Evolutionary conservation across 2,329 filamentous ascomycete species (phyloP), one percentile per base, ranked within the genome.

Genomic region (Curvularia lunata): DNA sequence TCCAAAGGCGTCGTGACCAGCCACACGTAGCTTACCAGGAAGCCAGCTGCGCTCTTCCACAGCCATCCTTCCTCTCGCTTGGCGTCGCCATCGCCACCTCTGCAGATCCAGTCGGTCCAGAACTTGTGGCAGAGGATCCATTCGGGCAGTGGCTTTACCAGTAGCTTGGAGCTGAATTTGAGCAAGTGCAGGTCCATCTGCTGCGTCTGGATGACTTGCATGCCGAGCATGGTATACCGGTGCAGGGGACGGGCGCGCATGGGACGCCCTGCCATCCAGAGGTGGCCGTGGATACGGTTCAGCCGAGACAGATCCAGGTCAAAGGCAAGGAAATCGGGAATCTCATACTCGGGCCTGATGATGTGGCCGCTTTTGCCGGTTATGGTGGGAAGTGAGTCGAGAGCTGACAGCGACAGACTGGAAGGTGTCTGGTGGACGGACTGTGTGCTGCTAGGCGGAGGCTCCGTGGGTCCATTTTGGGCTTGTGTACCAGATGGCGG

Each of bases 181-280:
- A 77, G 68, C 7, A 77, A 54, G 48, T 77, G 75, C 21, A 77
- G 57, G 46, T 77, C 75, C 70, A 73, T 73, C 49, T 77, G 74
- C 56, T 75, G 68, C 1, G 72, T 75, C 19, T 62, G 62, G 1
- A 75, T 42, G 4, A 73, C 49, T 13, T 74, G 67, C 49, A 72
- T 68, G 16, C 71, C 66, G 49, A 74, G 60, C 74, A 77, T 76
- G 38, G 64, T 68, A 63, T 77, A 75, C 7, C 74, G 68, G 43
- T 77, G 74, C 21, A 77, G 59, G 3, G 73, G 70, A 2, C 72
- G 64, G 2, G 71, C 73, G 43, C 73, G 71, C 69, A 77, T 69
- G 1, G 74, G 74, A 1, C 74, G 70, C 3, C 74, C 74, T 1
- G 70, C 71, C 74, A 75, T 75, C 74, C 74, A 77, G 4, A 77